These are phyloP conservation scores for Calocybe gangraenosa DNA, from an alignment of 768 basidiomycete species.

Conservation along the genomic window DNA sequence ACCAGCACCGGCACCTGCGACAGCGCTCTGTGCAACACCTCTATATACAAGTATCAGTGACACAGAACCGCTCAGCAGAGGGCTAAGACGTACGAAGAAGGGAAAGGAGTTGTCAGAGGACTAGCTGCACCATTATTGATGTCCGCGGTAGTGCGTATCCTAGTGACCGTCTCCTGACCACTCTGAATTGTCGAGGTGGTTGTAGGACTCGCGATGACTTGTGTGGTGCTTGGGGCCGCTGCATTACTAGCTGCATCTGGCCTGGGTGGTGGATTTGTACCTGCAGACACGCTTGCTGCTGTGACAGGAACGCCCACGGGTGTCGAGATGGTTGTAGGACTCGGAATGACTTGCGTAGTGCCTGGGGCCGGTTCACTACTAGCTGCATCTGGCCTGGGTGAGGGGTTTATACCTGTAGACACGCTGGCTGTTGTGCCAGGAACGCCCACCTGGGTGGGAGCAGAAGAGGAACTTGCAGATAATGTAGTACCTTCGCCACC, in stretches of 20 bases:
- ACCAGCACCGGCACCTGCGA: not conserved
- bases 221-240: not conserved
- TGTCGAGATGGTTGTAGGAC: not conserved
- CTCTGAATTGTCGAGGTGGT: not conserved
- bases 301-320: no score
- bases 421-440: no score
- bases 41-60: not conserved
- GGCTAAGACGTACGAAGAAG: not conserved
- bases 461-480: no score
- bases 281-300: no score
- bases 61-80: not conserved
- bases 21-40: not conserved
- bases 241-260: not conserved
- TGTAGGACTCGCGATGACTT: not conserved
- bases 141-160: not conserved
- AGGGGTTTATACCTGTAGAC: no score
- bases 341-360: not conserved
- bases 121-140: conserved; percentile 1
- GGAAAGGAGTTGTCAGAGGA: not conserved
- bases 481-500: no score
- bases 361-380: not conserved
- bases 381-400: not conserved
- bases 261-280: no score
- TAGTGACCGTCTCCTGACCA: not conserved
- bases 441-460: no score